Percentiles rank a stretch among this genome's conserved stretches.
phyloP scores from a whole-genome alignment of 305 asterid species.

The Coffea humblotiana region DNA sequence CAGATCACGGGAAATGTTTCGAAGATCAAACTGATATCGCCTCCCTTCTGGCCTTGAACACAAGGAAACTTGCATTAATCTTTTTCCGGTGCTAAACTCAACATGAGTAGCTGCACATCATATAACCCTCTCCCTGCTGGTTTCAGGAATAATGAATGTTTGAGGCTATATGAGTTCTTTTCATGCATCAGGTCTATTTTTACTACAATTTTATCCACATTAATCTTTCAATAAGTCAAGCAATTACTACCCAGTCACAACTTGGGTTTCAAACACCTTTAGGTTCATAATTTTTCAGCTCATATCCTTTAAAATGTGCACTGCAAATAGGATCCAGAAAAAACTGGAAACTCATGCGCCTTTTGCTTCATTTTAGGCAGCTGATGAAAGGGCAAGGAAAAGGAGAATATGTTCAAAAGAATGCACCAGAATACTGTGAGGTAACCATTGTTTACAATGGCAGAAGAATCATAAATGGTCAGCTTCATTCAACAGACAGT shows the following conservation, averaged over 20 bases:
- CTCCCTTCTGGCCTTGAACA: background rate
- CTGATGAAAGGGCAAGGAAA: conserved; percentile 49
- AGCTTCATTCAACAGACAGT: conserved; percentile 27
- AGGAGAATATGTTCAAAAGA: conserved; percentile 65
- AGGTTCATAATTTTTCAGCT: background rate
- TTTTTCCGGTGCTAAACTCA: conserved; percentile 2
- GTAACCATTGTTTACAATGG: conserved; percentile 53
- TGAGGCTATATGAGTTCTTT: background rate
- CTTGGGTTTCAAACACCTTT: background rate
- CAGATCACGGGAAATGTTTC: background rate
- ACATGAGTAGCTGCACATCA: background rate
- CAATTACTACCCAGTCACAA: background rate
- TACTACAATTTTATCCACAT: background rate
- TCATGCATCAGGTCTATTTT: background rate
- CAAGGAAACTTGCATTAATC: background rate
- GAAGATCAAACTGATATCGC: background rate
- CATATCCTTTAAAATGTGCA: background rate
- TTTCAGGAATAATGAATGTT: background rate
- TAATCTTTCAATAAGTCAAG: background rate
- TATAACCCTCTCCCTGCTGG: background rate
- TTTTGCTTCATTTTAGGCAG: conserved; percentile 34
- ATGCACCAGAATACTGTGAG: conserved; percentile 66
- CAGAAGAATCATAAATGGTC: conserved; percentile 31
- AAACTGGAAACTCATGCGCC: background rate
- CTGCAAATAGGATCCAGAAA: background rate